Conservation (phyloP, 805 yeast species). For the Candida sanyiensis region DNA sequence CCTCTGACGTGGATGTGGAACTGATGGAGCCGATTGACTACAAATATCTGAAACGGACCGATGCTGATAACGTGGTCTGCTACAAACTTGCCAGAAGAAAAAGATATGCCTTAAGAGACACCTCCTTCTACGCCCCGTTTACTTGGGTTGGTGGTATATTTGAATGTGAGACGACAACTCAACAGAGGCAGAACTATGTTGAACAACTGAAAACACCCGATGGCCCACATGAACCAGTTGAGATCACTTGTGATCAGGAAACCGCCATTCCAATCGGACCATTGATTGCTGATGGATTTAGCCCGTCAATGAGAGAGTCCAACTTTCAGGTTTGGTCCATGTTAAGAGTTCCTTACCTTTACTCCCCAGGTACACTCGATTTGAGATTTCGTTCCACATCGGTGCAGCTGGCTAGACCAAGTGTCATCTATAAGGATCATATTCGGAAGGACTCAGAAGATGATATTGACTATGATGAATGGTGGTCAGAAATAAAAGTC, state of each 20-base stretch:
- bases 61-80: conserved; percentile 33
- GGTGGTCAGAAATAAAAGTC: conserved; percentile 44
- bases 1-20: no score
- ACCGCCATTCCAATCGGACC: conserved; percentile 47
- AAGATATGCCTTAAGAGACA: conserved; percentile 41
- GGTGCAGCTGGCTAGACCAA: conserved; percentile 16
- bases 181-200: conserved; percentile 24
- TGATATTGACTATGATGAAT: conserved; percentile 27
- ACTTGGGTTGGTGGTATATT: conserved; percentile 63
- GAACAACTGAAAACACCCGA: conserved; percentile 12
- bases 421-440: conserved; percentile 7
- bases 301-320: conserved; percentile 40
- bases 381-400: conserved; percentile 29
- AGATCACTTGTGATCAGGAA: conserved; percentile 31
- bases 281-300: conserved; percentile 50
- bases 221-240: conserved; percentile 14
- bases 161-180: conserved; percentile 38
- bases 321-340: conserved; percentile 20
- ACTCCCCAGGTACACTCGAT: conserved; percentile 41
- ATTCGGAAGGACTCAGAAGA: conserved; percentile 13
- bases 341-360: conserved; percentile 51
- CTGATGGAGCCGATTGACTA: conserved; percentile 12
- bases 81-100: conserved; percentile 56
- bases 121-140: conserved; percentile 46
- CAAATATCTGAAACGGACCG: conserved; percentile 12